Evolutionary conservation across 257 asterid genomes (phyloP), one percentile per base, ranked within the genome.

Genomic region (Scutellaria barbata): DNA sequence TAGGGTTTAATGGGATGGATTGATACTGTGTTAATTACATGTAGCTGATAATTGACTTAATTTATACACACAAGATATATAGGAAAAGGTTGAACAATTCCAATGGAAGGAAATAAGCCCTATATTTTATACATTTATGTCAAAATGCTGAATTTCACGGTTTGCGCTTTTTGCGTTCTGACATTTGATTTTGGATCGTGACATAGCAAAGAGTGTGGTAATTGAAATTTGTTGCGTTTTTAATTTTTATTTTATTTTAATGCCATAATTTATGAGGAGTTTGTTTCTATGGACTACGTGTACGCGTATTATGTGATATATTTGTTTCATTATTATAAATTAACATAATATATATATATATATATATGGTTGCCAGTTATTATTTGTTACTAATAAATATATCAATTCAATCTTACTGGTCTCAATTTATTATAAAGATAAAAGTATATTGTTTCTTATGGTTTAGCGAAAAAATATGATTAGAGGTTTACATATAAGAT

Each of bases 21-120:
- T 82, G 89, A 86, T 83, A 86, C 85, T 81, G 89, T 82, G 85
- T 75, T 52, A 4, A 30, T 30, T 63, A 33, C 63, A 51, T 74
- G 73, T 68, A 73, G 51, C 37, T 42, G 33, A 43, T 14, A 8
- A 74, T 74, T 55, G 17, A 48, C 41, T 22, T 64, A 25, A 47
- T 13, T 42, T 25, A 62, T 1, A 10, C 39, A 10, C 4, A 22
- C 12, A 33, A 54, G 13, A 1, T 35, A 63, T 2, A 18, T n/a
- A 68, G 61, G 43, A 18, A 16, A 43, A 58, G 63, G 37, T 68
- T 61, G 10, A 43, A 16, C 10, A 22, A 65, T 16, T 17, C 12
- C 43, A 61, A 68, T 66, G 71, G 39, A 67, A 43, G 47, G 20
- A 17, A 17, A 10, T 42, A 42, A 63, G 12, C 61, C 33, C 45